Evolutionary conservation across 345 rosid species (phyloP).

Genomic region (Firmiana major): DNA sequence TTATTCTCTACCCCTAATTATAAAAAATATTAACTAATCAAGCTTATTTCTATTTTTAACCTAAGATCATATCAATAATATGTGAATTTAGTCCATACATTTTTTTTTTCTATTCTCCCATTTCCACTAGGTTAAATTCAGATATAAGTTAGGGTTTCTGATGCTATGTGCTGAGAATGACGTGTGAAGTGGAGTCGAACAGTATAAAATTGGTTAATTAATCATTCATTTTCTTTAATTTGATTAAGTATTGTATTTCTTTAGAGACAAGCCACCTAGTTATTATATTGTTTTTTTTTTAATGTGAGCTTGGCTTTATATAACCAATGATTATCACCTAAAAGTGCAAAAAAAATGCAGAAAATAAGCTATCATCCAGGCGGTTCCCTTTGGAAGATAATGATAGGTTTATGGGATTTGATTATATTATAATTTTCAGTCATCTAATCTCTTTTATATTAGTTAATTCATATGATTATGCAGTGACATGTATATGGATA

Average conservation of each 20-base stretch:
- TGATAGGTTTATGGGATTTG: background rate
- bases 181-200: too few species aligned
- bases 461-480: background rate
- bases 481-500: background rate
- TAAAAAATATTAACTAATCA: background rate
- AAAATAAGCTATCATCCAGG: background rate
- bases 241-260: background rate
- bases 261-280: background rate
- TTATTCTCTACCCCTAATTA: too few species aligned
- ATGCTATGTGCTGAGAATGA: background rate
- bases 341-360: background rate
- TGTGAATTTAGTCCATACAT: too few species aligned
- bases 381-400: background rate
- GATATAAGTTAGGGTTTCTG: background rate
- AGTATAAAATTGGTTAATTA: background rate
- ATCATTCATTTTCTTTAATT: background rate
- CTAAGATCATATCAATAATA: too few species aligned
- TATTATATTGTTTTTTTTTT: background rate
- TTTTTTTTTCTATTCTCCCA: background rate
- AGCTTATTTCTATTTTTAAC: background rate
- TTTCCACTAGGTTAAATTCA: background rate
- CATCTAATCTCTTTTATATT: background rate
- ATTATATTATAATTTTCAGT: background rate
- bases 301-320: background rate
- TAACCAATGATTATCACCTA: conserved; percentile 11